Percentiles rank a stretch among this genome's conserved stretches.
phyloP scores from a whole-genome alignment of 257 asterid species.

The Solanum raphanifolium region DNA sequence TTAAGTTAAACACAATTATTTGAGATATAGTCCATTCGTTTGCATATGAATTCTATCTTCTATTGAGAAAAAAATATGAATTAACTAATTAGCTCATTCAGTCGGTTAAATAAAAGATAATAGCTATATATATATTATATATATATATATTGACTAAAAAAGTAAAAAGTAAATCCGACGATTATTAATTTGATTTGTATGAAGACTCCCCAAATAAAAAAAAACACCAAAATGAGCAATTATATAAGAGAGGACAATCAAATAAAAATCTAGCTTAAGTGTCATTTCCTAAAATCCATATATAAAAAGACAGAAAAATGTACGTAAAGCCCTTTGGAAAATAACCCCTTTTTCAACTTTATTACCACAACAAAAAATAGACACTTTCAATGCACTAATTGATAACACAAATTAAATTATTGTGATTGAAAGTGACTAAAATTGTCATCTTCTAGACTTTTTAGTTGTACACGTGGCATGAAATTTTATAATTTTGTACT shows the following conservation, averaged over 20 bases:
- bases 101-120: not conserved
- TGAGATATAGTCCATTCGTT: not conserved
- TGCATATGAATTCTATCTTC: not conserved
- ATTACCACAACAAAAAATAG: not conserved
- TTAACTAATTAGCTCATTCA: too few species aligned
- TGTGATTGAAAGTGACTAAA: not conserved
- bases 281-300: not conserved
- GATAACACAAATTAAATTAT: not conserved
- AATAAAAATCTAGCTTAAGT: not conserved
- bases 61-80: not conserved
- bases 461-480: slow-evolving; percentile 9
- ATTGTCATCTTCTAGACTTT: not conserved
- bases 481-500: not conserved
- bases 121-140: too few species aligned
- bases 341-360: not conserved
- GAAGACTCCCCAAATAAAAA: not conserved
- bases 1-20: not conserved
- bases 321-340: not conserved
- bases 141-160: too few species aligned
- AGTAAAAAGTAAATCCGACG: too few species aligned
- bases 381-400: not conserved
- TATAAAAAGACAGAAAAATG: not conserved
- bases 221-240: not conserved
- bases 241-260: not conserved
- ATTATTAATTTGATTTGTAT: not conserved